A percentile compares a stretch with the other conserved stretches of the same genome.
Conservation (phyloP, 352 stramenopile genomes). For the Pythium oligandrum region DNA sequence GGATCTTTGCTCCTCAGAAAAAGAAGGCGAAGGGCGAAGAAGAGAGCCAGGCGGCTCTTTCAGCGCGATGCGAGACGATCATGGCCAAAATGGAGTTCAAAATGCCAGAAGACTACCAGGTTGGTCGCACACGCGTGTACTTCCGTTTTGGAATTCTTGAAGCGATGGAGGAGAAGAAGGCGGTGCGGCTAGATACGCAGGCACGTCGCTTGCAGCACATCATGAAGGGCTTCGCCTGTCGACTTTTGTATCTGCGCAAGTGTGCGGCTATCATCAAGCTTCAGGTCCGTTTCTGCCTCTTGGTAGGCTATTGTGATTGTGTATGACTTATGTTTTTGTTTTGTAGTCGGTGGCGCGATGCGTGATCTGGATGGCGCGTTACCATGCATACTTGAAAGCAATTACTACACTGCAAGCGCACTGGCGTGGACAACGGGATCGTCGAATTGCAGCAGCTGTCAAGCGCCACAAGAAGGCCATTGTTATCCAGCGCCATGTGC, state of each 20-base stretch:
- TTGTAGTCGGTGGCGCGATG: slow-evolving; percentile 75
- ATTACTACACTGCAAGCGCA: slow-evolving; percentile 63
- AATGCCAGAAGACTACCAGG: slow-evolving; percentile 73
- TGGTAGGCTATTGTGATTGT: neutral
- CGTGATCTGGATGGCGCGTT: slow-evolving; percentile 71
- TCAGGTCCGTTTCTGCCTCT: slow-evolving; percentile 29
- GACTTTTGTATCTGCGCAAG: slow-evolving; percentile 60
- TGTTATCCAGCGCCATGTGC: slow-evolving; percentile 60
- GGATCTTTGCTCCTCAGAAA: slow-evolving; percentile 50
- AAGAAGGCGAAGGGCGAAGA: slow-evolving; percentile 15
- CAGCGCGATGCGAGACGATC: slow-evolving; percentile 41
- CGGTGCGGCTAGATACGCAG: slow-evolving; percentile 44
- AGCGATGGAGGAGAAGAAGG: slow-evolving; percentile 71
- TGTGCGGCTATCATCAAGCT: slow-evolving; percentile 71
- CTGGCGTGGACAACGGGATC: slow-evolving; percentile 70
- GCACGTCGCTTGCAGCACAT: slow-evolving; percentile 64
- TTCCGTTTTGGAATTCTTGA: slow-evolving; percentile 79
- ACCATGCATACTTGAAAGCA: slow-evolving; percentile 52
- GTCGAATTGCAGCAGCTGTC: slow-evolving; percentile 38
- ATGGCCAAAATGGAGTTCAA: slow-evolving; percentile 63
- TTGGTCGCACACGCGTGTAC: slow-evolving; percentile 72
- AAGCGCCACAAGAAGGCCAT: slow-evolving; percentile 58
- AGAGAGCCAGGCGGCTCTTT: slow-evolving; percentile 26
- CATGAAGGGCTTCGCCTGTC: slow-evolving; percentile 63
- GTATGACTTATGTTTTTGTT: slow-evolving; percentile 7